These are phyloP conservation scores for Tieghemiomyces parasiticus DNA, from an alignment of 192 early-diverging fungal genomes.

Conservation along the genomic window DNA sequence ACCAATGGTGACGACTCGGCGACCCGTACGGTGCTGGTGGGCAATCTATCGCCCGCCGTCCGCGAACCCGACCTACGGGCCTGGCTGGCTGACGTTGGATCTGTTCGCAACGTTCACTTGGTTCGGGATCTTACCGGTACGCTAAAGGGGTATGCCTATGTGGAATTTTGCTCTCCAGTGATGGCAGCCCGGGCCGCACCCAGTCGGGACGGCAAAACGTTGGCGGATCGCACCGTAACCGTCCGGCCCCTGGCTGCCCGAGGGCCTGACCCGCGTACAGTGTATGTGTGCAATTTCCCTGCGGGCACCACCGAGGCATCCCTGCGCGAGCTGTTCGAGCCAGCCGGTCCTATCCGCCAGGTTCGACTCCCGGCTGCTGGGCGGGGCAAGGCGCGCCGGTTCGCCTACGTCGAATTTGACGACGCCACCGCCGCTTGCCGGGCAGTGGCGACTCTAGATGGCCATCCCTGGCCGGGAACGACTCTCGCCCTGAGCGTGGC, in stretches of 20 bases:
- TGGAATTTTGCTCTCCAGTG: background rate
- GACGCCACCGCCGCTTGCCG: background rate
- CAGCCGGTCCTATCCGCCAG: background rate
- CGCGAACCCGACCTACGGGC: background rate
- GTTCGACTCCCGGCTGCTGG: background rate
- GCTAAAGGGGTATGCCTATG: background rate
- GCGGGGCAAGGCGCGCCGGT: background rate
- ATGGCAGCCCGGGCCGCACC: background rate
- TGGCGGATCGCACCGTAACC: background rate
- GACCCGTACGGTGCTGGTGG: background rate
- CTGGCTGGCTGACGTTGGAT: background rate
- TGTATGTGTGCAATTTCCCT: constrained; percentile 4
- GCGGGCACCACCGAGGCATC: background rate
- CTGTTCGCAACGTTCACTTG: background rate
- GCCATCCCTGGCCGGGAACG: background rate
- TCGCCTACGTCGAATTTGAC: background rate
- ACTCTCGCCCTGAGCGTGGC: background rate
- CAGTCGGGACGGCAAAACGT: background rate
- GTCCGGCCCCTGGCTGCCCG: background rate
- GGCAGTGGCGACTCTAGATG: background rate
- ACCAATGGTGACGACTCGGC: too few species aligned
- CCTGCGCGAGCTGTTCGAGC: background rate
- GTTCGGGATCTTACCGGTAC: background rate
- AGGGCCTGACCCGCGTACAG: background rate
- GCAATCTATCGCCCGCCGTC: background rate